Base-by-base conservation (phyloP, 1,139 yeast species). In the Sugiyamaella neomexicana region DNA sequence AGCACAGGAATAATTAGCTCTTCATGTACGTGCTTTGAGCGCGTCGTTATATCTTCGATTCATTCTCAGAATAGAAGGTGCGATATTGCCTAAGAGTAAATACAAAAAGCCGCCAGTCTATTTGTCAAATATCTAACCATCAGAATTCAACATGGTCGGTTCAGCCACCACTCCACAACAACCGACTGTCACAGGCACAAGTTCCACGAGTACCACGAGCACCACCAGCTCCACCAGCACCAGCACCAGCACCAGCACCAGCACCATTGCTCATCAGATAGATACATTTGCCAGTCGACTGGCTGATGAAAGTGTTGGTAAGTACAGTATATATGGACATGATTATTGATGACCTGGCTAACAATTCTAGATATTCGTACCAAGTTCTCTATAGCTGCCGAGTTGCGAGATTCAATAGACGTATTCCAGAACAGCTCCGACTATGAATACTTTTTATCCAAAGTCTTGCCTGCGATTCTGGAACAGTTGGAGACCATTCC, bases 391-490 rank as follows among this genome's bases (percentile, higher is more conserved):
- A 80, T 84, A 15, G 80, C 89, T 39, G 82, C 90, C 13, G 98
- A 93, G 69, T 74, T 91, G 49, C 80, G 95, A 60, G 98, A 91
- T 69, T 81, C 89, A 69, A 79, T 90, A 48, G 98, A 91, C 66
- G 79, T 89, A 1, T 86, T 87, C 71, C 86, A 86, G 63, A 87
- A 90, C 13, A 82, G 88, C 3, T 79, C 82, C 15, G 97, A 89
- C 64, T 88, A 89, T 68, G 91, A 85, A 58, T 63, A 55, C 46
- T 70, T 68, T 52, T 61, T 69, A 16, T 51, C 65, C 10, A 65
- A 65, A 56, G 55, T 68, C 42, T 53, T 70, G 45, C 74, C 73
- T 8, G 72, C 64, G 48, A 62, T 70, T 25, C 46, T 64, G 41
- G 62, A 62, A 36, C 78, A 83, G 50, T 74, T 93, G 60, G 79